Base-by-base conservation (phyloP, 225 moss, liverwort and hornwort genomes). In the Pseudisothecium myosuroides region DNA sequence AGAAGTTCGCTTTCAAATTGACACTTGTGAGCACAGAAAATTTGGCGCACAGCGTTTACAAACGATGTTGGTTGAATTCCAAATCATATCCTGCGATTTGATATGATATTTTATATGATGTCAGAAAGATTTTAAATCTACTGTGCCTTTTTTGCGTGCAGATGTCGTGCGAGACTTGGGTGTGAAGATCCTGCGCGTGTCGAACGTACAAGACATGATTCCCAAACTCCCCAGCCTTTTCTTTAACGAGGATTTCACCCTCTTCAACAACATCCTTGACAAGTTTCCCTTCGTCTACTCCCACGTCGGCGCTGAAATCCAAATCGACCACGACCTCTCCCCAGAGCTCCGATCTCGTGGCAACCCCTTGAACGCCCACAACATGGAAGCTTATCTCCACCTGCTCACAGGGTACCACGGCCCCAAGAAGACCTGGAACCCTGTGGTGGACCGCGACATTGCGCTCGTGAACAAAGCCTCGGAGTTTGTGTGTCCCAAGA, bases 311-410 rank as follows among this genome's bases (percentile, higher is more conserved):
- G 45, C 82, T 12, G 90, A 87, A 84, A 87, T 96, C 2, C 0
- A 66, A 36, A 1, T 96, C 7, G 89, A 96, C 89, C 94, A 93
- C 74, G 88, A 88, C 23, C 29, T 78, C 29, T 97, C 97, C 2
- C 90, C 93, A 0, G 94, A 81, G 12, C 90, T 97, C 26, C 32
- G 28, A 31, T 14, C 43, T 12, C 90, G 92, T 5, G 92, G 85
- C 39, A 92, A 92, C 47, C 93, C 82, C 21, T 1, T 52, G 49
- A 88, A 87, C 14, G 89, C 90, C 4, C 97, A 96, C 81, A 94
- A 96, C 77, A 88, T 98, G 86, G 94, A 98, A 64, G 91, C 90
- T 3, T 96, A 96, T 60, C 79, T 98, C 78, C 97, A 98, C 88
- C 52, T 97, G 62, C 67, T 97, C 59, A 93, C 88, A 12, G 94